A percentile compares a stretch with the other conserved stretches of the same genome.
Evolutionary conservation across 2,329 filamentous ascomycete genomes (phyloP).

Genomic region (Xylariaceae sp.): DNA sequence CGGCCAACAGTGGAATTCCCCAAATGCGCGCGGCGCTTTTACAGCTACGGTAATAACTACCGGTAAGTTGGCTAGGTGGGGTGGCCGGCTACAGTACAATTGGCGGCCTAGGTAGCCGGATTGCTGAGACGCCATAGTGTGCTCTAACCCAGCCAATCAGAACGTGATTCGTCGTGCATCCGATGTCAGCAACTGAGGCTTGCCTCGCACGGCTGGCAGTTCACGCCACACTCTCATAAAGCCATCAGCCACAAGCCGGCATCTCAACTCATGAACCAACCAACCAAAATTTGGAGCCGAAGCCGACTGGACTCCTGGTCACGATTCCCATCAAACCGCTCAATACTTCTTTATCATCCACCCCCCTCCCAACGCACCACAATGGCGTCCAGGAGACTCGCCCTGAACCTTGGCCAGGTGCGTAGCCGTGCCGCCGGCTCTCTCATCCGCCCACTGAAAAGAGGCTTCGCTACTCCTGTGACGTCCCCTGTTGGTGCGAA

Average conservation of each 20-base stretch:
- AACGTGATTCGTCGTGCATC: no score
- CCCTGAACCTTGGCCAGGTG: constrained; percentile 89
- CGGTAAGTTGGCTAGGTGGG: no score
- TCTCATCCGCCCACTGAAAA: constrained; percentile 69
- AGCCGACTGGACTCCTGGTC: constrained; percentile 29
- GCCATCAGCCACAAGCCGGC: constrained; percentile 17
- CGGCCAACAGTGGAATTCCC: no score
- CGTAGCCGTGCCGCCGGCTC: constrained; percentile 82
- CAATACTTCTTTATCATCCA: constrained; percentile 41
- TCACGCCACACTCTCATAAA: constrained; percentile 13
- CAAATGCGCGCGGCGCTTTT: no score
- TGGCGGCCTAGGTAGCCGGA: no score
- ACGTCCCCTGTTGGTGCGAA: constrained; percentile 59
- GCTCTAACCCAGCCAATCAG: constrained; percentile 25
- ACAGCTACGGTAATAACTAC: no score
- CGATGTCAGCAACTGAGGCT: constrained; percentile 14
- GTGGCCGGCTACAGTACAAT: no score
- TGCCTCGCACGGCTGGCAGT: constrained; percentile 8
- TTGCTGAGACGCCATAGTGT: no score
- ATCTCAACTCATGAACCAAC: constrained; percentile 28
- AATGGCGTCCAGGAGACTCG: constrained; percentile 97
- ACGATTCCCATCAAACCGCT: constrained; percentile 50
- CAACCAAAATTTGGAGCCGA: constrained; percentile 31
- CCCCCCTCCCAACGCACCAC: constrained; percentile 42
- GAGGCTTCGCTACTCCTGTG: constrained; percentile 87